Evolutionary conservation across 2,329 filamentous ascomycete genomes (phyloP), one percentile per base, ranked within the genome.

Genomic region (Phialophora verrucosa): DNA sequence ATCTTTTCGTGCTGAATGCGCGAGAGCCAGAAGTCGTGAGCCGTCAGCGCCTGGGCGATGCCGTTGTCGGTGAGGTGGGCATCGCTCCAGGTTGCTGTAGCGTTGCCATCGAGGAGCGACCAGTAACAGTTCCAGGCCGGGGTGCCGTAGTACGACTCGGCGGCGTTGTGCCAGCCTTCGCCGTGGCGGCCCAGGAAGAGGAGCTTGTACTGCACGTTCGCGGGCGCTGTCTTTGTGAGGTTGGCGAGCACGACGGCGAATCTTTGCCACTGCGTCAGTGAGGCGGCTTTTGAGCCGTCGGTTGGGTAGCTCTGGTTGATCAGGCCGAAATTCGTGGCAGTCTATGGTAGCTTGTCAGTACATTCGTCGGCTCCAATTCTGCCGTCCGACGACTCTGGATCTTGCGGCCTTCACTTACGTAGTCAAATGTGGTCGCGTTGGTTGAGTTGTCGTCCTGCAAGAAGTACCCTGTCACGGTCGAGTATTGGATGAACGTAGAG

Each of bases 41-140:
- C 81, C 23, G 73, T 78, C 47, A 70, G 78, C 1, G 86, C 86
- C 73, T 89, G 86, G 5, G 76, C 71, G 56, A 82, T 76, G 10
- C 87, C 87, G 0, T 74, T 71, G 0, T 78, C 73, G 0, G 86
- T 88, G 6, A 89, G 79, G 59, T 83, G 81, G 0, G 87, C 85
- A 71, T 89, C 87, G 3, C 81, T 78, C 87, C 86, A 89, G 47
- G 74, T 81, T 8, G 80, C 76, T 7, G 82, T 84, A 10, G 76
- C 78, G 71, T 88, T 85, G 70, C 87, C 87, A 53, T 87, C 82
- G 11, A 82, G 82, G 68, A 85, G 81, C 17, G 84, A 83, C 84
- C 84, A 89, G 78, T 88, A 85, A 73, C 82, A 84, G 76, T 89
- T 85, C 87, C 87, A 89, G 2, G 81, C 80, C 14, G 82, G 79